Base-by-base conservation (phyloP, 2,329 filamentous ascomycete species). In the Ambrosiella cleistominuta region DNA sequence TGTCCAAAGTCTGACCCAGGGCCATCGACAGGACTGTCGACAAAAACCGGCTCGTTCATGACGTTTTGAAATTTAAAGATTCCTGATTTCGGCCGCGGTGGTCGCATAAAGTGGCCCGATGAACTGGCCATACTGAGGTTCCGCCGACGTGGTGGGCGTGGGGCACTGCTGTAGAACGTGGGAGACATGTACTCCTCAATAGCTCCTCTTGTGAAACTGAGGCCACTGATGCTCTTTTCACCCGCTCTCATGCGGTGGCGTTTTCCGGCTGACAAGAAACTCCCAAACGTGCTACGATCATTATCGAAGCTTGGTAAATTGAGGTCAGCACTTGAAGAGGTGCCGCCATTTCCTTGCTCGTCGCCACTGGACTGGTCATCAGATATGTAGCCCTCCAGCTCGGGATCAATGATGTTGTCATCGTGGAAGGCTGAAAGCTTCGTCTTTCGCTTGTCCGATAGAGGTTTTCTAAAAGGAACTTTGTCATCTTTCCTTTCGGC, bases 391-490 rank as follows among this genome's bases (percentile, higher is more conserved):
- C 88, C 86, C 4, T 90, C 91, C 57, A 98, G 74, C 66, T 98
- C 93, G 1, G 93, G 93, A 67, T 98, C 93, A 64, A 98, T 97
- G 64, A 98, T 95, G 66, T 93, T 97, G 72, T 98, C 93, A 66
- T 93, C 89, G 68, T 98, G 93, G 64, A 98, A 97, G n/a, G 89
- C 89, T 13, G 90, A 85, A 40, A 95, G 77, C 47, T 82, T 81
- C 7, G 80, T 73, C 62, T 82, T 84, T 73, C 9, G 82, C 76
- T 60, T 85, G 85, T 57, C 89, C 88, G 63, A 97, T 97, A 0
- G 93, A 3, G 36, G 59, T 38, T 38, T 57, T n/a, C 59, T 55
- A 50, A 60, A 60, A 7, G 59, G 59, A 17, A 60, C 59, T 15
- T 60, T 60, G 27, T 55, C 51, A 36, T 60, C 59, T 49, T 38